Base-by-base conservation (phyloP, 257 asterid genomes). In the Capsicum pubescens region DNA sequence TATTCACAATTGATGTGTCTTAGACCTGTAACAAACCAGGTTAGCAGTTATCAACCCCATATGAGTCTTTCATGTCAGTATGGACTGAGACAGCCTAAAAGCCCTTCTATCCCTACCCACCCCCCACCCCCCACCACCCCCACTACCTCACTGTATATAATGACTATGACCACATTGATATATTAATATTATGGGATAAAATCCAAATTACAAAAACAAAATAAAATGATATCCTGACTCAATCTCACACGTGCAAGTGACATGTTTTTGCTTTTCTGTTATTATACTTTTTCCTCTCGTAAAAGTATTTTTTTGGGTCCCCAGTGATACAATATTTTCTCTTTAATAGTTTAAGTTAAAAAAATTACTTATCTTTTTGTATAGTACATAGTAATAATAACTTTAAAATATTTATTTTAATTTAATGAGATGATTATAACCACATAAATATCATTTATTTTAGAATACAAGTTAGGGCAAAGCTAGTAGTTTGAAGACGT, bases 1-100 rank as follows among this genome's bases (percentile, higher is more conserved):
- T 66, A 52, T 82, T 52, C 80, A 82, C 44, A 55, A 57, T 50
- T 68, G 84, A 82, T 66, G 54, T 82, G 84, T 67, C 84, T 82
- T 50, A n/a, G 80, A 64, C 56, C 52, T 82, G 84, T 59, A 82
- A 21, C 32, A 54, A 72, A 55, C 84, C 78, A 54, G 76, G 84
- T 63, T 67, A 82, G 84, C 80, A 82, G 84, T 26, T 76, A 67
- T 69, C 54, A 63, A 63, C 84, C 58, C 84, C 59, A 63, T 61
- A 46, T 55, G 79, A 59, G 61, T 82, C 79, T 67, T 67, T 82
- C 84, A 16, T 82, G 84, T 82, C 84, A 82, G 78, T 36, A 9
- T 72, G 5, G 42, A 67, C 68, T 59, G 84, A 72, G 80, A 82
- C 84, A 82, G 67, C 80, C 84, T 82, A 82, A 50, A 82, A 82